Conservation (phyloP, 2,329 filamentous ascomycete species). For the Pleoardoris graminearum region DNA sequence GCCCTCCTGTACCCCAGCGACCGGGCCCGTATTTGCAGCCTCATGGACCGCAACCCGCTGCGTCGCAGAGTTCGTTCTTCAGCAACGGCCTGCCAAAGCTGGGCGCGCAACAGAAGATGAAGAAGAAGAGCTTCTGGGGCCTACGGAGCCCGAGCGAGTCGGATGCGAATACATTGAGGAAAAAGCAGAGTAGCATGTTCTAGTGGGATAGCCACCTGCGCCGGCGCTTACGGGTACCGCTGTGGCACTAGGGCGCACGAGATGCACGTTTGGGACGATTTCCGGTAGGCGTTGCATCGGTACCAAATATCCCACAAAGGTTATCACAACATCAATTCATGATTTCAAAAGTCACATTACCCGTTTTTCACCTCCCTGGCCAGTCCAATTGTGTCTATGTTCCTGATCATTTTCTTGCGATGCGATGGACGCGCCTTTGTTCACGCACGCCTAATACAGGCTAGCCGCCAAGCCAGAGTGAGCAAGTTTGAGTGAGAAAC, state of each 20-base stretch:
- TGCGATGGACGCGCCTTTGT: neutral
- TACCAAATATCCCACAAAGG: too few species aligned
- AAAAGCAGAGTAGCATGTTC: slow-evolving; percentile 52
- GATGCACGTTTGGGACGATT: too few species aligned
- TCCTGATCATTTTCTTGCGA: neutral
- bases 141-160: slow-evolving; percentile 38
- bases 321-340: neutral
- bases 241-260: slow-evolving; percentile 11
- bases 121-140: slow-evolving; percentile 46
- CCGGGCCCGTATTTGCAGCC: slow-evolving; percentile 39
- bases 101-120: slow-evolving; percentile 31
- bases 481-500: slow-evolving; percentile 28
- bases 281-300: too few species aligned
- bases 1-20: slow-evolving; percentile 17
- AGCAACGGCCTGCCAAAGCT: slow-evolving; percentile 35
- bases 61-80: slow-evolving; percentile 42
- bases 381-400: neutral
- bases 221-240: slow-evolving; percentile 10
- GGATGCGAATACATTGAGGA: slow-evolving; percentile 41
- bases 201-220: slow-evolving; percentile 20
- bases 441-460: neutral
- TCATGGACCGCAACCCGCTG: slow-evolving; percentile 29
- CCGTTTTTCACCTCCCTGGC: neutral
- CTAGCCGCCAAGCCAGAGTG: slow-evolving; percentile 27
- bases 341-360: neutral